Percentiles rank a stretch among this genome's conserved stretches.
Conservation (phyloP, 2,329 filamentous ascomycete genomes). For the Calycina herbarum region DNA sequence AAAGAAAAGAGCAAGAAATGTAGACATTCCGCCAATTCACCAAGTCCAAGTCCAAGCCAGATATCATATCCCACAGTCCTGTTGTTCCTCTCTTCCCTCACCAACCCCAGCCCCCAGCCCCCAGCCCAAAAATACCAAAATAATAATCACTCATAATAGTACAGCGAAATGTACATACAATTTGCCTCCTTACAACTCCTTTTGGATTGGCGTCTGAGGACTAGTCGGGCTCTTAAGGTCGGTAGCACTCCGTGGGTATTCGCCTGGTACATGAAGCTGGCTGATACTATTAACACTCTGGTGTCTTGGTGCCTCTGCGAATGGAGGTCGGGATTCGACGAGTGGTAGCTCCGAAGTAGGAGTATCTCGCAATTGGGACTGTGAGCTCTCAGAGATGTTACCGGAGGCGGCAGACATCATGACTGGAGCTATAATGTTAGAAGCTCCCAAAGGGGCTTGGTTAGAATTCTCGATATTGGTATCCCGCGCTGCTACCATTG, state of each 20-base stretch:
- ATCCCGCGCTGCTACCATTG: slow-evolving; percentile 25
- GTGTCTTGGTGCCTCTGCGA: slow-evolving; percentile 31
- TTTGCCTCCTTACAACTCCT: background rate
- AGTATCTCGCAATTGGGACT: slow-evolving; percentile 12
- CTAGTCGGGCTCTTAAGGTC: background rate
- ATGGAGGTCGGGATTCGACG: slow-evolving; percentile 20
- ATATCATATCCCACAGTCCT: background rate
- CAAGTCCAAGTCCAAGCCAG: background rate
- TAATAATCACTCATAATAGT: background rate
- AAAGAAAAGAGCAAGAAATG: background rate
- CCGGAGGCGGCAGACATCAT: slow-evolving; percentile 28
- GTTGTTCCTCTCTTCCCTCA: background rate
- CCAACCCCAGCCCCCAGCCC: too few relatives aligned
- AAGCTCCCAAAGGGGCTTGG: background rate
- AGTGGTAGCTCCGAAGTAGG: slow-evolving; percentile 16
- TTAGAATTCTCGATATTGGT: background rate
- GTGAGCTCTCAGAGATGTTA: slow-evolving; percentile 16
- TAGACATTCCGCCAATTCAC: background rate
- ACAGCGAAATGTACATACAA: background rate
- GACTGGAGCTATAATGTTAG: slow-evolving; percentile 14
- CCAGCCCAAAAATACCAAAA: background rate
- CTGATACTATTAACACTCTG: slow-evolving; percentile 32
- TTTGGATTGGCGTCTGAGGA: slow-evolving; percentile 1
- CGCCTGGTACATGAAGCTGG: slow-evolving; percentile 37
- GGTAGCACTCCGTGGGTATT: slow-evolving; percentile 27